A percentile compares a stretch with the other conserved stretches of the same genome.
These are phyloP conservation scores for Emergomyces africanus DNA, from an alignment of 2,329 filamentous ascomycete genomes.

Conservation along the genomic window DNA sequence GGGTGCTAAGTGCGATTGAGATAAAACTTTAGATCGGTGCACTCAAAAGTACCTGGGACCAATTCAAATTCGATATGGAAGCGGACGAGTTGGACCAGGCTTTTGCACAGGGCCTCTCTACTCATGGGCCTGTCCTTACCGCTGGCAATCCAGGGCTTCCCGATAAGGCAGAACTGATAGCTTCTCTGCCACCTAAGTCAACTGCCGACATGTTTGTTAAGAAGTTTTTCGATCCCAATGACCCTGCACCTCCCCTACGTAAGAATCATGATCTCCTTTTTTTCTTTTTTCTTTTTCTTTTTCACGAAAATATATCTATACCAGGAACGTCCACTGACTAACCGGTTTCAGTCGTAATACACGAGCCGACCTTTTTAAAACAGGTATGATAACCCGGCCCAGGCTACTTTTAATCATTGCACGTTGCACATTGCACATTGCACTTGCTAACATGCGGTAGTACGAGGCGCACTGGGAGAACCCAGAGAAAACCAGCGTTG, in stretches of 20 bases:
- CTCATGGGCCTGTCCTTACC: not conserved
- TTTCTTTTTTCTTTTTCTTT: not conserved
- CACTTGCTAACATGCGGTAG: not conserved
- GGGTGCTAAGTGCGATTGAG: not conserved
- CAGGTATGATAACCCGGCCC: not conserved
- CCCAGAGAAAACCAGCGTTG: not conserved
- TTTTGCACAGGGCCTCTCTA: not conserved
- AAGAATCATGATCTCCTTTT: not conserved
- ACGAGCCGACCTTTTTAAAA: not conserved
- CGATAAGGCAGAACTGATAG: not conserved
- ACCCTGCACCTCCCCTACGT: not conserved
- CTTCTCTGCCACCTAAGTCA: not conserved
- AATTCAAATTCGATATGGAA: not conserved
- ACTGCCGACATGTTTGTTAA: not conserved
- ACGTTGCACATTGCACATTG: too few species aligned
- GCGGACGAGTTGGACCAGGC: not conserved
- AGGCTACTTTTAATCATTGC: not conserved
- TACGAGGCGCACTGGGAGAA: not conserved
- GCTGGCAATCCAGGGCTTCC: not conserved
- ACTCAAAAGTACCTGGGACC: slow-evolving; percentile 1
- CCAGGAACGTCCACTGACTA: not conserved
- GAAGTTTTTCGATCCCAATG: not conserved
- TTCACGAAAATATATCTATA: not conserved
- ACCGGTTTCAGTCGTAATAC: not conserved
- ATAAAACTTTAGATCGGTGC: not conserved